Evolutionary conservation across 768 basidiomycete genomes (phyloP), one percentile per base, ranked within the genome.

Genomic region (Lactifluus volemus): DNA sequence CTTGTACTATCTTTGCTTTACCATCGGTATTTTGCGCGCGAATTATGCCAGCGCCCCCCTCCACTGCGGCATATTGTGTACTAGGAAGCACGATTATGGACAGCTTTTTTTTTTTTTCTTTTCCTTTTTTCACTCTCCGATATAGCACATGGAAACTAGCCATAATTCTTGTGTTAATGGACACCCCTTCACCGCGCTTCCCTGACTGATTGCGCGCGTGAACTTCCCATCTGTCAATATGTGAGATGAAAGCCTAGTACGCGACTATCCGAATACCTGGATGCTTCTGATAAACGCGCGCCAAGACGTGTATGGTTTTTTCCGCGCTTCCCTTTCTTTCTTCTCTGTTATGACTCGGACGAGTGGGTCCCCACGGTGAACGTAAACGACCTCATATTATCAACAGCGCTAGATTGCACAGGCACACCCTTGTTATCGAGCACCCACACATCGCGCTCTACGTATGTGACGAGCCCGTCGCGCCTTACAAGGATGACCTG

Each of bases 371-470:
- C 56, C 45, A 78, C 58, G 68, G 72, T 66, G 68, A 86, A 84
- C 65, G 73, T 75, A 72, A 81, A 85, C 49, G 74, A 70, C 62
- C 84, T 80, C 68, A 84, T 73, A 44, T 76, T 75, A n/a, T n/a
- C n/a, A 15, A 70, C 64, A 49, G 75, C 73, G 68, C 75, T 76
- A 64, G 74, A 72, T 47, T 72, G 74, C 41, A 67, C 67, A 6
- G 75, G 73, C 61, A 67, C 69, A 21, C 77, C 83, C 32, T 79
- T 73, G 5, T 65, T 52, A 45, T 64, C 72, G 55, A 81, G 67
- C 55, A 68, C 70, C 85, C 85, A 91, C 30, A 82, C 75, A 68
- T 92, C 89, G 49, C 86, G 74, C 70, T 92, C 90, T 49, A 86
- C 74, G 67, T 89, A 91, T 17, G 82, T 59, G 9, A 80, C 88